Base-by-base conservation (phyloP, 2,329 filamentous ascomycete species). In the Basipetospora chlamydospora region DNA sequence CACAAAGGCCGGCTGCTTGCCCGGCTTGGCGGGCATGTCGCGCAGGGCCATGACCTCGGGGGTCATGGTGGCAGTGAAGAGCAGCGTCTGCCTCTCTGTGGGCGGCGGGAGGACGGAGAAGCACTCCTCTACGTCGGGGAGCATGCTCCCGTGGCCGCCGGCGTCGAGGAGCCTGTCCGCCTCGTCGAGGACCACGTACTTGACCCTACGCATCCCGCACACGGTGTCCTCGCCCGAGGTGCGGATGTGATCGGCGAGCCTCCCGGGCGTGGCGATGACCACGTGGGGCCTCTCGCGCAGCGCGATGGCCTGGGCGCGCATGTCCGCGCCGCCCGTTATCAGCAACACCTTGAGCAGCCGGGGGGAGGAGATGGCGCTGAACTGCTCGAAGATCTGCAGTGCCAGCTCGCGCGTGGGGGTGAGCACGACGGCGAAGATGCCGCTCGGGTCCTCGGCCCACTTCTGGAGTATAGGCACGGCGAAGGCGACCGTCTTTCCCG, bases 51-150 rank as follows among this genome's bases (percentile, higher is more conserved):
- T 75, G 4, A 98, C 86, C 61, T 96, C 88, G 3, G 84, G 77
- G 0, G 90, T 96, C 29, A 98, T 77, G 2, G 90, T 98, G 12
- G 90, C 90, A 7, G 90, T 98, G 61, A 98, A 98, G 3, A 98
- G 72, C 12, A 93, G 73, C 0, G 88, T 98, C 56, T 98, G 87
- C n/a, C 90, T 73, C 50, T 84, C 67, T 2, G 70, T 60, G 4
- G 84, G 72, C 1, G 82, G 76, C 0, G 90, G 90, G 1, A 98
- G 68, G 2, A 79, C 77, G 2, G 75, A 77, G 4, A 98, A 67
- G 50, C 87, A 95, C 42, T 85, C 83, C 53, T 92, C 84, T 2
- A 98, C 76, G 49, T 95, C 90, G 4, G 84, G 80, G n/a, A 95
- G 67, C 87, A 95, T 95, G 57, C 79, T 87, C 18, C 87, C 88